These are phyloP conservation scores for Mortierella sp. DNA, from an alignment of 371 early-diverging fungal genomes.

Conservation along the genomic window DNA sequence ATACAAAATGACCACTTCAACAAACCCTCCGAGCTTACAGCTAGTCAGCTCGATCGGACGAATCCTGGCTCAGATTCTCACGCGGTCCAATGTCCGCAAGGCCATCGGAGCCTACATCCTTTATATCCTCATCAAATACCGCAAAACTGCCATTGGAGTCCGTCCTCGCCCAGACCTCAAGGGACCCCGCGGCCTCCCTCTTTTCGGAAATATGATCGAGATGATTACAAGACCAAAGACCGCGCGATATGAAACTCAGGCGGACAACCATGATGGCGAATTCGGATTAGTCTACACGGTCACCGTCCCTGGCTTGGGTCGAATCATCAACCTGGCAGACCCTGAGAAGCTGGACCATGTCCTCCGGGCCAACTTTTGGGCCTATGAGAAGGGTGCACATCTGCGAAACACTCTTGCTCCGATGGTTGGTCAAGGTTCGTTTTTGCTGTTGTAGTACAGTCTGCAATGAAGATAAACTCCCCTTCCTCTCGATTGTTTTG, in stretches of 20 bases:
- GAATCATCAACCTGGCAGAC: constrained; percentile 34
- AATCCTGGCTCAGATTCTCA: background rate
- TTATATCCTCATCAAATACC: constrained; percentile 42
- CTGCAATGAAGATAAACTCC: too few relatives aligned
- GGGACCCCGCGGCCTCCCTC: constrained; percentile 27
- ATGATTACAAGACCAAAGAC: constrained; percentile 13
- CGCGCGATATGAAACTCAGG: constrained; percentile 22
- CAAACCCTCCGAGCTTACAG: background rate
- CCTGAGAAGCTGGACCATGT: constrained; percentile 44
- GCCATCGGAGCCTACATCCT: constrained; percentile 19
- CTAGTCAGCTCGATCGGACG: background rate
- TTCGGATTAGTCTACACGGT: constrained; percentile 29
- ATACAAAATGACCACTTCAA: background rate
- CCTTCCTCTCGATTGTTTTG: background rate
- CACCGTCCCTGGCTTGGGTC: constrained; percentile 20
- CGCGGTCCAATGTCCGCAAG: constrained; percentile 13
- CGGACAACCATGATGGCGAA: constrained; percentile 14
- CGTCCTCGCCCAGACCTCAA: constrained; percentile 27
- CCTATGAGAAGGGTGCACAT: constrained; percentile 33
- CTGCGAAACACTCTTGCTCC: constrained; percentile 29
- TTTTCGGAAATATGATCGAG: constrained; percentile 29
- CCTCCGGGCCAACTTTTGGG: constrained; percentile 37
- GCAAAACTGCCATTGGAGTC: constrained; percentile 27
- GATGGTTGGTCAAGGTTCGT: constrained; percentile 32
- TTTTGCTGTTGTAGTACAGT: background rate